These are phyloP conservation scores for Pseudocercospora pini-densiflorae DNA, from an alignment of 2,329 filamentous ascomycete species.

Conservation along the genomic window DNA sequence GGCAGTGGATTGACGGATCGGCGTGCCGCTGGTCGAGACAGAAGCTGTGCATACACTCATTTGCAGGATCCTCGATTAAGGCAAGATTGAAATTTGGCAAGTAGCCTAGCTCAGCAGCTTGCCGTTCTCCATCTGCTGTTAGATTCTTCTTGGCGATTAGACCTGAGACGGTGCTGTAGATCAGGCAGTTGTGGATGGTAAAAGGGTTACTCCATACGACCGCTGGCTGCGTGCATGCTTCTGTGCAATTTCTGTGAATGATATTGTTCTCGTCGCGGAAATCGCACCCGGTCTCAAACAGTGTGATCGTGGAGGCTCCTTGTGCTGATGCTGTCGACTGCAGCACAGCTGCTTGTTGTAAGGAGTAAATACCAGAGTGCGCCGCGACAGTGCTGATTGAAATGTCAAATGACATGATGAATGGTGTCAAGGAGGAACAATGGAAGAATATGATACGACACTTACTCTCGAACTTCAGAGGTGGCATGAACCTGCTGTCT, in stretches of 20 bases:
- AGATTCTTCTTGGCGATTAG: conserved; percentile 4
- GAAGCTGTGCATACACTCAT: conserved; percentile 13
- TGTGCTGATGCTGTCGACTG: neutral
- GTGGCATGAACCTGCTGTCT: neutral
- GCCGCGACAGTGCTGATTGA: neutral
- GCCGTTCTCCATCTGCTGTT: neutral
- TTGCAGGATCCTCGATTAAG: neutral
- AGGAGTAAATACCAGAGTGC: conserved; percentile 1
- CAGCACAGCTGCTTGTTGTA: conserved; percentile 7
- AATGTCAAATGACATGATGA: neutral
- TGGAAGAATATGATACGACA: neutral
- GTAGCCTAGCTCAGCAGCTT: conserved; percentile 10
- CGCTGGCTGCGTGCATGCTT: neutral
- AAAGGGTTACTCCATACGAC: conserved; percentile 2
- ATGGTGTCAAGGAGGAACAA: neutral
- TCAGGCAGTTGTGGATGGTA: conserved; percentile 20
- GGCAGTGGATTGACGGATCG: neutral
- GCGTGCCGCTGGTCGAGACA: neutral
- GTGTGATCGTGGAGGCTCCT: neutral
- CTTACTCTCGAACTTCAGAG: neutral
- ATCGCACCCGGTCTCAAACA: conserved; percentile 8
- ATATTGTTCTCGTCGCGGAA: neutral
- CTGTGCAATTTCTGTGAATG: neutral
- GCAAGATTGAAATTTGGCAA: conserved; percentile 2
- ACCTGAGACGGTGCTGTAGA: conserved; percentile 11